Evolutionary conservation across 2,329 filamentous ascomycete species (phyloP).

Genomic region (Apiospora pterosperma): DNA sequence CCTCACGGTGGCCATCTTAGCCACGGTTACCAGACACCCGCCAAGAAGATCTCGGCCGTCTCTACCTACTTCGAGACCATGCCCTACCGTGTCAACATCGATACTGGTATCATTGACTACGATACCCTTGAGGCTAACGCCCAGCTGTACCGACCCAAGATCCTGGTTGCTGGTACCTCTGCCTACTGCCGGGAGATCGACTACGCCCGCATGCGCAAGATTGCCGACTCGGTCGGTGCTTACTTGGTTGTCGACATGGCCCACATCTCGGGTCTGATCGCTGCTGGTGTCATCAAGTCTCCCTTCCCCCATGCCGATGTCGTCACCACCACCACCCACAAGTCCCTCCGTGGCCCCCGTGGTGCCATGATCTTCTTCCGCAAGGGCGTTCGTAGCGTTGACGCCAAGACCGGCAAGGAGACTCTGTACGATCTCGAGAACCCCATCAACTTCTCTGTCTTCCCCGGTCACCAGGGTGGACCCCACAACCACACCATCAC

Average conservation of each 20-base stretch:
- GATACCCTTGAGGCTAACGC: slow-evolving; percentile 88
- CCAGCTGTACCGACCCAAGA: slow-evolving; percentile 88
- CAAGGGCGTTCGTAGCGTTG: slow-evolving; percentile 87
- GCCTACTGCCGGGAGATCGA: slow-evolving; percentile 98
- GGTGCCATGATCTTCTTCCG: slow-evolving; percentile 99
- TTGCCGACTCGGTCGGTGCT: slow-evolving; percentile 87
- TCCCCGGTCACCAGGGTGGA: slow-evolving; percentile 97
- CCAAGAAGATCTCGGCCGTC: slow-evolving; percentile 95
- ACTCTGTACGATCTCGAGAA: slow-evolving; percentile 89
- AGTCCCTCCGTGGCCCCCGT: slow-evolving; percentile 94
- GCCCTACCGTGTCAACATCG: slow-evolving; percentile 85
- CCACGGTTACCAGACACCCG: slow-evolving; percentile 96
- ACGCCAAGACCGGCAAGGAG: slow-evolving; percentile 88
- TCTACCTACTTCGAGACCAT: slow-evolving; percentile 99
- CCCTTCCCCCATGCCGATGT: slow-evolving; percentile 93
- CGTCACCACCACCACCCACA: slow-evolving; percentile 98
- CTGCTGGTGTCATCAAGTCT: slow-evolving; percentile 87
- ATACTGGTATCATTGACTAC: slow-evolving; percentile 97
- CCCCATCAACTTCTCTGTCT: slow-evolving; percentile 98
- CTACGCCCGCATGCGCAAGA: slow-evolving; percentile 93
- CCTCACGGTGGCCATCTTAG: slow-evolving; percentile 92
- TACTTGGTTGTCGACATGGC: slow-evolving; percentile 98
- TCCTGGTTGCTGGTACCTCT: slow-evolving; percentile 93
- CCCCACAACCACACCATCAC: slow-evolving; percentile 99
- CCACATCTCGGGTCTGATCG: slow-evolving; percentile 94